phyloP scores from a whole-genome alignment of 225 moss, liverwort and hornwort genomes.

The Sphagnum tenellum region DNA sequence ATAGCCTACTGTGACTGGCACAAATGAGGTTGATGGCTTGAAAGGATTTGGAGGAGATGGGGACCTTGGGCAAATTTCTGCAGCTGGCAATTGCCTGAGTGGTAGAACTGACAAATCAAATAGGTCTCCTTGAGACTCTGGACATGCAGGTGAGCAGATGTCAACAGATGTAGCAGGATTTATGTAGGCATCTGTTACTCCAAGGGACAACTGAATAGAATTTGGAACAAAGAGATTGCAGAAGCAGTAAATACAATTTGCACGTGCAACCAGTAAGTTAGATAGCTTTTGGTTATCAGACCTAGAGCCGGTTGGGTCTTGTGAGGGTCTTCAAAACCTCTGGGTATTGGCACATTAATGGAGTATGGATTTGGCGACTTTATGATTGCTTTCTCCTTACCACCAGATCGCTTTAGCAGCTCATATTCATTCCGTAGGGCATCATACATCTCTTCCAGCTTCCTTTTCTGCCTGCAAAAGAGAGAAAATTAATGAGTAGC shows the following conservation, averaged over 20 bases:
- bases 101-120: slow-evolving; percentile 57
- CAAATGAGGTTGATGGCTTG: slow-evolving; percentile 24
- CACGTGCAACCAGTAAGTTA: background rate
- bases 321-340: slow-evolving; percentile 44
- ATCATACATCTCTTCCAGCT: slow-evolving; percentile 98
- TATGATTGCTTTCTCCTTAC: slow-evolving; percentile 37
- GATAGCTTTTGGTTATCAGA: slow-evolving; percentile 11
- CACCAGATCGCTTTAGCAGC: slow-evolving; percentile 45
- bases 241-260: background rate
- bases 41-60: slow-evolving; percentile 30
- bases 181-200: slow-evolving; percentile 24
- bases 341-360: slow-evolving; percentile 47
- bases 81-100: slow-evolving; percentile 23
- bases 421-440: slow-evolving; percentile 79
- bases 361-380: slow-evolving; percentile 48
- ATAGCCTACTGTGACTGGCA: slow-evolving; percentile 23
- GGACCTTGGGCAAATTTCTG: slow-evolving; percentile 8
- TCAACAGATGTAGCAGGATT: slow-evolving; percentile 57
- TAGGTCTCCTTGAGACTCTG: slow-evolving; percentile 51
- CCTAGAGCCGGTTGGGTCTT: slow-evolving; percentile 29
- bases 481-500: no score
- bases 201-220: background rate
- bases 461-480: slow-evolving; percentile 77
- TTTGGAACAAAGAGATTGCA: background rate
- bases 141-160: slow-evolving; percentile 65